Base-by-base conservation (phyloP, 768 basidiomycete species). In the Naganishia friedmannii region DNA sequence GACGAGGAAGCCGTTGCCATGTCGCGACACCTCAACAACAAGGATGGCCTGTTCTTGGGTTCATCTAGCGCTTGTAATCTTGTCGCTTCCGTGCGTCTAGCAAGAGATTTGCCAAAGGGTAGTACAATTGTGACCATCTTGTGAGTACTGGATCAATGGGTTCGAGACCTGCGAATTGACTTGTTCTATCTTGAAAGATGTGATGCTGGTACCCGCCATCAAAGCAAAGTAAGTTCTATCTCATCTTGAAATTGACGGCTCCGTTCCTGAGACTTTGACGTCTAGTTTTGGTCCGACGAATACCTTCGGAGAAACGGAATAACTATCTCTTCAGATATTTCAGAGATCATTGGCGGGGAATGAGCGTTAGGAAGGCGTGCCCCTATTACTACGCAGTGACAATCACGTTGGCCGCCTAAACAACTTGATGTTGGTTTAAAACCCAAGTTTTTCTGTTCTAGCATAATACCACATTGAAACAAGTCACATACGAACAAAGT, bases 31-130 rank as follows among this genome's bases (percentile, higher is more conserved):
- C 86, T 99, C 23, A 92, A 96, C 4, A 84, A 89, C 60, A 84
- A 91, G 67, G 95, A 98, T 73, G 96, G 96, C 0, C 83, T 99
- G 31, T 98, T 94, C 82, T 84, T 98, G 32, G 96, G 96, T 17
- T 97, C 94, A 0, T 95, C 92, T 70, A 94, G 92, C 75, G 95
- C 96, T 0, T 94, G 93, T 78, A 99, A 98, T 77, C 85, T 99
- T 46, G 87, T 96, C n/a, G 91, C 95, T 1, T 92, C 91, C 74
- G 85, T 96, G 55, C 89, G 90, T 75, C 83, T 94, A 19, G 88
- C 86, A 2, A 88, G 87, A 74, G 86, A 86, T 76, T 84, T 87
- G 88, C 83, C 83, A 32, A 84, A 85, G 6, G 88, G 90, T 4
- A 86, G 90, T 76, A 86, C 84, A 9, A 81, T 97, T 28, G 92